Percentiles rank a stretch among this genome's conserved stretches.
These are phyloP conservation scores for Lotmaria passim DNA, from an alignment of 208 protist species.

Conservation along the genomic window DNA sequence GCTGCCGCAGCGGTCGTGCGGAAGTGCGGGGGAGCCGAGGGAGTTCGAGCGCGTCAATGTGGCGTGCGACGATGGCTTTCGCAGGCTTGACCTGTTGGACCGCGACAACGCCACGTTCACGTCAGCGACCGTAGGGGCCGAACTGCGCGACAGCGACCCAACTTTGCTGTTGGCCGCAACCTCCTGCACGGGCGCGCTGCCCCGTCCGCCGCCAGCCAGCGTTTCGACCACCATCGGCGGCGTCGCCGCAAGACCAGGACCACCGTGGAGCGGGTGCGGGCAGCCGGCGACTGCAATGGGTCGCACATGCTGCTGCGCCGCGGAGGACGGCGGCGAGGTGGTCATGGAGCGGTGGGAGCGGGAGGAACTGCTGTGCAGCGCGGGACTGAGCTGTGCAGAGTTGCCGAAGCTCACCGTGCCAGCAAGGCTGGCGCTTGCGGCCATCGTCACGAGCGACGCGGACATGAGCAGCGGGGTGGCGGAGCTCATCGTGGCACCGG, in stretches of 20 bases:
- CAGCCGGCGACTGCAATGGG: not conserved
- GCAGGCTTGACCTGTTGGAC: not conserved
- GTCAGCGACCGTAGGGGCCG: conserved; percentile 20
- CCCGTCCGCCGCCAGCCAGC: not conserved
- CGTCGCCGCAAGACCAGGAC: not conserved
- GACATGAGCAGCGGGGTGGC: conserved; percentile 40
- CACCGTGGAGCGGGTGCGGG: not conserved
- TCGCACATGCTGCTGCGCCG: not conserved
- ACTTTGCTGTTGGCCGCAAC: conserved; percentile 25
- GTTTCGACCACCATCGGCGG: conserved; percentile 5
- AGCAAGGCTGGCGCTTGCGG: conserved; percentile 7
- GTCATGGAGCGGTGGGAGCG: conserved; percentile 7
- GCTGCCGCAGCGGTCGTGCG: not conserved
- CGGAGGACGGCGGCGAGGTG: not conserved
- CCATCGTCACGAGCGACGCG: conserved; percentile 26
- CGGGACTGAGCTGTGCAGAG: not conserved
- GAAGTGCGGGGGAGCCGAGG: not conserved
- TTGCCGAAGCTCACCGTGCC: not conserved
- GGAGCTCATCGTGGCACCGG: conserved; percentile 48
- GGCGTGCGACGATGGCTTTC: not conserved
- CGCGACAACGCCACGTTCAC: not conserved
- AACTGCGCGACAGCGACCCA: conserved; percentile 20
- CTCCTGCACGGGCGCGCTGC: not conserved
- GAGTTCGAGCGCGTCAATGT: not conserved
- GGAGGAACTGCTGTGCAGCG: not conserved